phyloP scores from a whole-genome alignment of 2,329 filamentous ascomycete species.

The Spiromastix sp. region DNA sequence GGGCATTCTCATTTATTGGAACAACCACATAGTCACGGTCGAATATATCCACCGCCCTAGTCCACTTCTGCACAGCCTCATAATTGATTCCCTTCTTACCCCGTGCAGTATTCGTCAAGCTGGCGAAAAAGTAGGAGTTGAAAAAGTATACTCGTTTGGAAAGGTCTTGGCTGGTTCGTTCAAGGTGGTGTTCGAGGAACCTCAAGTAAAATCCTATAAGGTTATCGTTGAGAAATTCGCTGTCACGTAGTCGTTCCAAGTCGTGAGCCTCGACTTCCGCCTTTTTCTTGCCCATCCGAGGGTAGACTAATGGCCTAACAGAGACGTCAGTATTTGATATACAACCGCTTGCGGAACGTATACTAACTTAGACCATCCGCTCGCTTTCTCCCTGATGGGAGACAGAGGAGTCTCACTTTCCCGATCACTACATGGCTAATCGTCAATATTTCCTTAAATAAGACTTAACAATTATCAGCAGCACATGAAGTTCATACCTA shows the following conservation, averaged over 20 bases:
- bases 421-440: conserved; percentile 9
- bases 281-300: conserved; percentile 35
- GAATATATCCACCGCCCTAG: conserved; percentile 72
- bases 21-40: conserved; percentile 81
- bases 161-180: conserved; percentile 44
- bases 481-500: no score
- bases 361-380: conserved; percentile 9
- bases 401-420: conserved; percentile 4
- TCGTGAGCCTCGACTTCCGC: conserved; percentile 35
- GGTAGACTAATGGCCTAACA: conserved; percentile 33
- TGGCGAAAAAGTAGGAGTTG: conserved; percentile 85
- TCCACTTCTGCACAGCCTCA: conserved; percentile 78
- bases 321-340: conserved; percentile 3
- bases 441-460: conserved; percentile 9
- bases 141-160: conserved; percentile 69
- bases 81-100: conserved; percentile 61
- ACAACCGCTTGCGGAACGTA: background rate
- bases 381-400: background rate
- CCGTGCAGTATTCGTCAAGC: conserved; percentile 51
- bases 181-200: conserved; percentile 54
- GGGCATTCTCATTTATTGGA: conserved; percentile 74
- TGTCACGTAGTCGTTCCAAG: conserved; percentile 65
- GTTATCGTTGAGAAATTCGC: conserved; percentile 85
- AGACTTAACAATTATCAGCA: background rate
- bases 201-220: conserved; percentile 80